Evolutionary conservation across 441 rosid species (phyloP), one percentile per base, ranked within the genome.

Genomic region (Euphorbia corollata): DNA sequence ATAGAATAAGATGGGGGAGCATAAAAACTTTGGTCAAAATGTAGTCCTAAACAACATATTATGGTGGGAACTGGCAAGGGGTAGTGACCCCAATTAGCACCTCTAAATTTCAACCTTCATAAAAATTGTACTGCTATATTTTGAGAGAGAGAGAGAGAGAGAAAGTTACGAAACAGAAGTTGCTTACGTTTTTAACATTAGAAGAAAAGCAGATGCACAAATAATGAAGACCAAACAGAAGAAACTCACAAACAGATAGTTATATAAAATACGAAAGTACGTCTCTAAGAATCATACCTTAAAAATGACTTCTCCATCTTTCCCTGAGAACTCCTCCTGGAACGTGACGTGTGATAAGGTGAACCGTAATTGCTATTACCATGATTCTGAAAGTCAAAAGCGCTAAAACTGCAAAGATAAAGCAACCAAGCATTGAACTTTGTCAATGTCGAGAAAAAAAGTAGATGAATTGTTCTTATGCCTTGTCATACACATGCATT

Each of bases 221-320:
- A 18, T 19, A 51, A n/a, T 51, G 0, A 60, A 34, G 18, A n/a
- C 18, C 47, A 60, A 60, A 48, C 5, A 48, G 19, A 48, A 36
- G 9, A 48, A 48, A 48, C 19, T 1, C 6, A 11, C 18, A 34
- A 2, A 34, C 38, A 48, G 18, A 48, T 16, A 45, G 45, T 36
- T 32, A 16, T 59, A 10, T 23, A 64, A n/a, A 63, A 47, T 22
- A 24, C 15, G 6, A 56, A 23, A 50, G 32, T 23, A 22, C 24
- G 18, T 11, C 32, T 24, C 59, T 38, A 58, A 22, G 11, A 45
- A 67, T 47, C 66, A 38, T 76, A 95, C 99, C 99, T 85, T 81
- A 95, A 82, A 79, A 95, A 90, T 48, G 99, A 92, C 77, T 95
- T 95, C 84, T 95, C 99, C 87, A 95, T 79, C 84, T 95, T 92